These are phyloP conservation scores for Henckelia pumila DNA, from an alignment of 257 asterid species.

Conservation along the genomic window DNA sequence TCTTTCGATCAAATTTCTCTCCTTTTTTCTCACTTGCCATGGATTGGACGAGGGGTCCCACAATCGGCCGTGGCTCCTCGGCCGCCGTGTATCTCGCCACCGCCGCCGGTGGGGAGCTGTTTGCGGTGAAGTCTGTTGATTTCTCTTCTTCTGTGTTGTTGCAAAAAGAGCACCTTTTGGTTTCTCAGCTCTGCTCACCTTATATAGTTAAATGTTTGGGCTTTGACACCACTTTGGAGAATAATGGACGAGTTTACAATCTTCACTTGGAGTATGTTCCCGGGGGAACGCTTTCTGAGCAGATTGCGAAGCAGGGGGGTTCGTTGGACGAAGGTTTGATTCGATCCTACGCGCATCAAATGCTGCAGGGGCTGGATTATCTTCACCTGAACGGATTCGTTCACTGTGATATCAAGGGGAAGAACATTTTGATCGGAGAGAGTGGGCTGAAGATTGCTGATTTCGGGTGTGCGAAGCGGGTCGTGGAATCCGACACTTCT, in stretches of 20 bases:
- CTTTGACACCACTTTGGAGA: conserved; percentile 39
- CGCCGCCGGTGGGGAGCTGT: conserved; percentile 41
- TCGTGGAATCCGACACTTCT: conserved; percentile 12
- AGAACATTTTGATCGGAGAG: conserved; percentile 51
- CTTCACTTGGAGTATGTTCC: conserved; percentile 69
- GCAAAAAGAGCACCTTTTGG: conserved; percentile 45
- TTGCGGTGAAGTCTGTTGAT: conserved; percentile 72
- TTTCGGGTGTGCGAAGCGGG: conserved; percentile 63
- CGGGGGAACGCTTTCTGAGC: conserved; percentile 75
- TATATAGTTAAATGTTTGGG: conserved; percentile 54
- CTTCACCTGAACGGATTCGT: conserved; percentile 53
- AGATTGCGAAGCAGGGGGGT: conserved; percentile 48
- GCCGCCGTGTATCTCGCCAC: conserved; percentile 68
- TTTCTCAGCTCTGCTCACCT: conserved; percentile 68
- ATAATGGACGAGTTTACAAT: conserved; percentile 32
- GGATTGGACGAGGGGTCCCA: conserved; percentile 81
- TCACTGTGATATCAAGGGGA: conserved; percentile 79
- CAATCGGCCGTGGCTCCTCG: conserved; percentile 76
- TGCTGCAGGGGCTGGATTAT: conserved; percentile 56
- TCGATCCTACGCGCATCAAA: conserved; percentile 35
- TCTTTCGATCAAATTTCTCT: neutral
- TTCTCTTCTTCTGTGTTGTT: conserved; percentile 42
- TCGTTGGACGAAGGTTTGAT: conserved; percentile 41
- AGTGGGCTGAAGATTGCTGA: conserved; percentile 69
- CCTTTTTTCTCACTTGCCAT: conserved; percentile 28